These are phyloP conservation scores for Akanthomyces dipterigenus DNA, from an alignment of 2,329 filamentous ascomycete genomes.

Conservation along the genomic window DNA sequence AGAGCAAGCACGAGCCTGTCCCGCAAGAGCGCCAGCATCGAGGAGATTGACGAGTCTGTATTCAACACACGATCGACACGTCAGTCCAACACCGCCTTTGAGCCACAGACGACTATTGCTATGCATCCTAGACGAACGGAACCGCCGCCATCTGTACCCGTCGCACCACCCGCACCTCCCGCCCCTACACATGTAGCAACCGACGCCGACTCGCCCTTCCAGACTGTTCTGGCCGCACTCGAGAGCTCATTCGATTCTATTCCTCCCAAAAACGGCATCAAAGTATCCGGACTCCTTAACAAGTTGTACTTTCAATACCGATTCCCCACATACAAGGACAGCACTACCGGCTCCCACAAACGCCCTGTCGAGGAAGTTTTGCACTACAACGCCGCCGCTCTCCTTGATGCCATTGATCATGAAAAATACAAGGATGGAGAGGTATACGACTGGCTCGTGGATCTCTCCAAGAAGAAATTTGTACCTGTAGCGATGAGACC, in stretches of 20 bases:
- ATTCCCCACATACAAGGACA: slow-evolving; percentile 23
- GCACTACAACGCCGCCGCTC: slow-evolving; percentile 36
- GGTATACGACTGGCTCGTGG: slow-evolving; percentile 29
- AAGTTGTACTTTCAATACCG: slow-evolving; percentile 27
- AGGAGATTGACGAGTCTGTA: slow-evolving; percentile 7
- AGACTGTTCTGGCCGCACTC: not conserved
- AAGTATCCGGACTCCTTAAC: slow-evolving; percentile 18
- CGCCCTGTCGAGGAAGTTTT: slow-evolving; percentile 36
- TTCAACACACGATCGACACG: not conserved
- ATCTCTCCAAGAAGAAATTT: slow-evolving; percentile 22
- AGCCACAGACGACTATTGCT: not conserved
- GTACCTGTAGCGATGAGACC: slow-evolving; percentile 21
- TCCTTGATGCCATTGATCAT: slow-evolving; percentile 30
- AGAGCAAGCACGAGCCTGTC: slow-evolving; percentile 5
- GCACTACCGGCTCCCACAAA: slow-evolving; percentile 28
- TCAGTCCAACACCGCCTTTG: not conserved
- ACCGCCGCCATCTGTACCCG: not conserved
- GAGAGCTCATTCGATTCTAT: not conserved
- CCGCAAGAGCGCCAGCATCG: slow-evolving; percentile 14
- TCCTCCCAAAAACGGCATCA: slow-evolving; percentile 19
- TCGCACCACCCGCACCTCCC: not conserved
- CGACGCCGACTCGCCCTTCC: slow-evolving; percentile 4
- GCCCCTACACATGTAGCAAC: not conserved
- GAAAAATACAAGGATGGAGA: slow-evolving; percentile 26
- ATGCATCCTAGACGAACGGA: not conserved